Evolutionary conservation across 306 rosid species (phyloP).

Genomic region (Carpinus fangiana): DNA sequence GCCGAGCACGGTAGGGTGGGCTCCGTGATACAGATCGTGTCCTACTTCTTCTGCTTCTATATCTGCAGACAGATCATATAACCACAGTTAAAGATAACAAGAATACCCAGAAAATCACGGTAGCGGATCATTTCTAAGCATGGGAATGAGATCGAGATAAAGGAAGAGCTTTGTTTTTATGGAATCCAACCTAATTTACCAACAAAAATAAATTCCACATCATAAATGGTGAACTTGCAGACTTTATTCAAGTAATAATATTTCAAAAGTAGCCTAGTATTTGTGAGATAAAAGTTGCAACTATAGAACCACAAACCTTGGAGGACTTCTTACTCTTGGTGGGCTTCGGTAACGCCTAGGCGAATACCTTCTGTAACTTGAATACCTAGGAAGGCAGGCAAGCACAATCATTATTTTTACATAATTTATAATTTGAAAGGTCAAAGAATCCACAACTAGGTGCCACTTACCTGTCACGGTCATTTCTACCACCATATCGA

Average conservation of each 20-base stretch:
- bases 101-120: background rate
- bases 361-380: conserved; percentile 79
- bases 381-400: conserved; percentile 49
- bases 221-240: background rate
- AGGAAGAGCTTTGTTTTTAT: too few relatives aligned
- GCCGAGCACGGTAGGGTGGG: conserved; percentile 65
- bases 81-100: background rate
- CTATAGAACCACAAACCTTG: conserved; percentile 50
- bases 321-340: conserved; percentile 77
- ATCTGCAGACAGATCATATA: conserved; percentile 42
- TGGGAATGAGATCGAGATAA: background rate
- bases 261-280: background rate
- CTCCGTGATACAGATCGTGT: conserved; percentile 79
- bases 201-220: background rate
- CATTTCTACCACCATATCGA: conserved; percentile 82
- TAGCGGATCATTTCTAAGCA: background rate
- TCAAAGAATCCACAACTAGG: background rate
- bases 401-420: background rate
- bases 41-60: conserved; percentile 84
- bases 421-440: background rate
- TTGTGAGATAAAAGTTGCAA: background rate
- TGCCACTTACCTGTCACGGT: conserved; percentile 68
- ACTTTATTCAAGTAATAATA: background rate
- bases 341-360: conserved; percentile 96
- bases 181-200: too few relatives aligned